Percentiles rank a stretch among this genome's conserved stretches.
Evolutionary conservation across 106 monocot species (phyloP).

Genomic region (Dendrobium nobile): DNA sequence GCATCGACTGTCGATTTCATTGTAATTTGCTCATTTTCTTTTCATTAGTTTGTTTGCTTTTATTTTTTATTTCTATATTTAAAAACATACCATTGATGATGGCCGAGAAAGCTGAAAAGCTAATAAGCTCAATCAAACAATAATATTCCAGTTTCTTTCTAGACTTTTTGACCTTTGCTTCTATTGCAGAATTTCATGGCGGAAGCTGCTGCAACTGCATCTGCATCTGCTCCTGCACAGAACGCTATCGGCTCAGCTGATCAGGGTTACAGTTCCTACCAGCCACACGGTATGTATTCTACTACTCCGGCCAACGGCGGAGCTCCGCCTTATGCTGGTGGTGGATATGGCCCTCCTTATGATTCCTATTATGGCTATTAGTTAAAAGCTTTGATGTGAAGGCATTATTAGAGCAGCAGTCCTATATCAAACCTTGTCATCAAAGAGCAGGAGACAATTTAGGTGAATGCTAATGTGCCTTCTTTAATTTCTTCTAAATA

Average conservation of each 20-base stretch:
- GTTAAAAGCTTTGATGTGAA: background rate
- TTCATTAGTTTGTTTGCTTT: no score
- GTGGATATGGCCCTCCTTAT: background rate
- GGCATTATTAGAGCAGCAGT: background rate
- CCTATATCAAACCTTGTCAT: background rate
- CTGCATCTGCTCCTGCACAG: background rate
- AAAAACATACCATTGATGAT: no score
- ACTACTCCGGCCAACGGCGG: background rate
- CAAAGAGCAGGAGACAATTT: no score
- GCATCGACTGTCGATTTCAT: no score
- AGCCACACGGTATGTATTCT: conserved; percentile 1
- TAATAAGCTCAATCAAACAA: no score
- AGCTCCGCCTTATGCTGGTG: background rate
- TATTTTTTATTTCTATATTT: no score
- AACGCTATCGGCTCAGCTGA: background rate
- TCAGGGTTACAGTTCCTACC: background rate
- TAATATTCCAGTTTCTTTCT: no score
- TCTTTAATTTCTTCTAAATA: background rate
- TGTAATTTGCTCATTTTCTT: no score
- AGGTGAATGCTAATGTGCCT: no score
- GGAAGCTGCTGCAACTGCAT: background rate
- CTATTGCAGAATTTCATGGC: conserved; percentile 8
- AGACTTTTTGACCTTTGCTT: background rate
- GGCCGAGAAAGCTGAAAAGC: no score
- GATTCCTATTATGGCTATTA: background rate